These are phyloP conservation scores for Davidsoniella virescens DNA, from an alignment of 2,329 filamentous ascomycete genomes.

Conservation along the genomic window DNA sequence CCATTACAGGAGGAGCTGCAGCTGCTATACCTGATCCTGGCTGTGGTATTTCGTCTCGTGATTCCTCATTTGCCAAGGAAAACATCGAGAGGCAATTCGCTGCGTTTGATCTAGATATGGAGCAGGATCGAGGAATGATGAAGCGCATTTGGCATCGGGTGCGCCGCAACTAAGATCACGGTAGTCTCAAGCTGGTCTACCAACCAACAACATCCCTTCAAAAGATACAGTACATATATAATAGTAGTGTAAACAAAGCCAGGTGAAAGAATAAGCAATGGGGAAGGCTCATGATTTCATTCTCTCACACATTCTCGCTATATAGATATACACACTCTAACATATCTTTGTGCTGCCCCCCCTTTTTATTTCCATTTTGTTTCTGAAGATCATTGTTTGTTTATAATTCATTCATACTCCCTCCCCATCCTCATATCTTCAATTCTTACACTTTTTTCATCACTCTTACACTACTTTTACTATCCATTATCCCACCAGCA, in stretches of 20 bases:
- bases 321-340: neutral
- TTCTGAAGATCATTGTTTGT: neutral
- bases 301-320: neutral
- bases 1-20: slow-evolving; percentile 16
- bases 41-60: neutral
- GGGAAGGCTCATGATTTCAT: slow-evolving; percentile 1
- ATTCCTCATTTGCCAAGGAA: slow-evolving; percentile 27
- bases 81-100: slow-evolving; percentile 38
- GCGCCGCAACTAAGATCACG: slow-evolving; percentile 5
- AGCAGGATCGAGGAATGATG: slow-evolving; percentile 37
- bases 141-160: slow-evolving; percentile 51
- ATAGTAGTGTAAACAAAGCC: too few species aligned
- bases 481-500: neutral
- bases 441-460: neutral
- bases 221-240: too few species aligned
- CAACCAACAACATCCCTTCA: too few species aligned
- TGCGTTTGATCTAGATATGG: slow-evolving; percentile 35
- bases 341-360: neutral
- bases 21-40: slow-evolving; percentile 17
- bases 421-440: neutral
- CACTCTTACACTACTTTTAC: neutral
- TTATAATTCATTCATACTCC: neutral
- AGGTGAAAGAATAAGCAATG: neutral
- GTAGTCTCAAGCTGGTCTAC: too few species aligned
- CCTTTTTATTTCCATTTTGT: neutral